Percentiles rank a stretch among this genome's conserved stretches.
Conservation (phyloP, 305 asterid species). For the Fraxinus xanthoxyloides region DNA sequence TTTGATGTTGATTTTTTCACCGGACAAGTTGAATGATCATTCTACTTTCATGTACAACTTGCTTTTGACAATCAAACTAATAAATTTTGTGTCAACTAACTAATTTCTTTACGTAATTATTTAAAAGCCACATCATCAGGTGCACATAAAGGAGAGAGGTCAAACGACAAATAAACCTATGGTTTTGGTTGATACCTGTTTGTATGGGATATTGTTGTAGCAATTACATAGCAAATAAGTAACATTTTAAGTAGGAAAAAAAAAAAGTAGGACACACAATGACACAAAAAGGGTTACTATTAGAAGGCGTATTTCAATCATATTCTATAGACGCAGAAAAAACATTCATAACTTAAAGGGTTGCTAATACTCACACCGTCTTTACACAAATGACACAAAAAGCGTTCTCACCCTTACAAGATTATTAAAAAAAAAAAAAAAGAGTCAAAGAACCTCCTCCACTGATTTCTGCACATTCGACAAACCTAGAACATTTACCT, state of each 20-base stretch:
- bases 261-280: background rate
- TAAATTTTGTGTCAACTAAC: background rate
- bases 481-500: slow-evolving; percentile 23
- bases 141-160: too few relatives aligned
- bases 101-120: background rate
- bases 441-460: background rate
- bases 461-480: slow-evolving; percentile 9
- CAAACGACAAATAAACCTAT: too few relatives aligned
- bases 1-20: background rate
- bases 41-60: background rate
- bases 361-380: background rate
- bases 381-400: background rate
- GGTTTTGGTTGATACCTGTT: background rate
- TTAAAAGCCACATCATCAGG: too few relatives aligned
- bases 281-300: background rate
- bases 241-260: too few relatives aligned
- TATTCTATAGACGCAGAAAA: background rate
- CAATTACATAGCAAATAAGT: background rate
- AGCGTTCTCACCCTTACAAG: background rate
- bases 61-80: background rate
- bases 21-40: background rate
- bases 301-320: background rate
- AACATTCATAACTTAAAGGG: background rate
- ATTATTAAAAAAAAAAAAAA: background rate
- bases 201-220: background rate